Evolutionary conservation across 805 yeast genomes (phyloP).

Genomic region (Candida patagonica): DNA sequence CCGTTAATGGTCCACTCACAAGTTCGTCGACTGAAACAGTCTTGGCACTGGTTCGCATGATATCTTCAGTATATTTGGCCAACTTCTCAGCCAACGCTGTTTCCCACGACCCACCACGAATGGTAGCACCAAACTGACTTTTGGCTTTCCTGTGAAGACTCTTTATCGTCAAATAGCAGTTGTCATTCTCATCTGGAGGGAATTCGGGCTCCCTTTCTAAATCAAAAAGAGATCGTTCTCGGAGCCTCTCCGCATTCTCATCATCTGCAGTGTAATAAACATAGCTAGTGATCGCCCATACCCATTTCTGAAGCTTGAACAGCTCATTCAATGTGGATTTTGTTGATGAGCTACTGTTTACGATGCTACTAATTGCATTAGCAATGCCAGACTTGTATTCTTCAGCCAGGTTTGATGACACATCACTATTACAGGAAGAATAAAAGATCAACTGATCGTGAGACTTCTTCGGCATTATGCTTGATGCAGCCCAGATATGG

Average conservation of each 20-base stretch:
- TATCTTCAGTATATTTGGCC: constrained; percentile 24
- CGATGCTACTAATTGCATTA: too few species aligned
- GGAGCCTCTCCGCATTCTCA: neutral
- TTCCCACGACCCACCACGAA: neutral
- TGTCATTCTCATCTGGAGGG: neutral
- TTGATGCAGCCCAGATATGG: too few species aligned
- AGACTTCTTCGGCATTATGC: too few species aligned
- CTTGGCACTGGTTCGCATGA: constrained; percentile 20
- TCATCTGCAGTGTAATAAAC: neutral
- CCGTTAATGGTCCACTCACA: neutral
- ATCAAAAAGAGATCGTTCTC: neutral
- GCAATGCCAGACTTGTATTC: too few species aligned
- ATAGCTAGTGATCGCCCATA: neutral
- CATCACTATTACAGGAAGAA: too few species aligned
- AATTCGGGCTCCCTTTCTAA: neutral
- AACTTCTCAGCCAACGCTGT: constrained; percentile 18
- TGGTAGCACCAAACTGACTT: neutral
- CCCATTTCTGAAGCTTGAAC: neutral
- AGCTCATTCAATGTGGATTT: neutral
- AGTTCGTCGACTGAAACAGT: constrained; percentile 9
- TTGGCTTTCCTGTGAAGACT: neutral
- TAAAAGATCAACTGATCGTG: too few species aligned
- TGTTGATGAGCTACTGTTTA: too few species aligned
- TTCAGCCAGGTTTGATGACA: too few species aligned
- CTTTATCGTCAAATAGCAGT: neutral